Evolutionary conservation across 73 alveolate genomes (phyloP), one percentile per base, ranked within the genome.

Genomic region (Paramecium sonneborni): DNA sequence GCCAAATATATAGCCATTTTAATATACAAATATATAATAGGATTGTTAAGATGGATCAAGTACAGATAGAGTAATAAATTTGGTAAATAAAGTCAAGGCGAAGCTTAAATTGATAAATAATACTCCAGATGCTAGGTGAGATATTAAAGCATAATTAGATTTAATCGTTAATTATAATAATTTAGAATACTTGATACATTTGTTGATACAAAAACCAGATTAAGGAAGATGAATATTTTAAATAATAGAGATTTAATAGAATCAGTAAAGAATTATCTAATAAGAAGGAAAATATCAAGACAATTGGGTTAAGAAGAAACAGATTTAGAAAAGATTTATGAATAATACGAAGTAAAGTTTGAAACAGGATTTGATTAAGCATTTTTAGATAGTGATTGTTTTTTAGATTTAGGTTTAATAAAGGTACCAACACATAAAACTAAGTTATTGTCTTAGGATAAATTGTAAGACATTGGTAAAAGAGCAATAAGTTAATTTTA

Each of bases 211-310:
- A 62, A 62, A 62, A 32, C 84, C 23, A 62, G 39, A 62, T 28
- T 62, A 32, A 62, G 9, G 46, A 62, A 32, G 84, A 62, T 62
- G 84, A 62, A 62, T 62, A 62, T 62, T 0, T 26, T 62, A 14
- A 62, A 62, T 62, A 62, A 62, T 26, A 62, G 84, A 62, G 84
- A 62, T 62, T 62, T 62, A 32, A 30, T 62, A 32, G 84, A 62
- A 62, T 62, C 84, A 62, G 84, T 62, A 62, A 62, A 62, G 44
- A 32, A 32, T 30, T 62, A 62, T 62, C 44, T 62, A 32, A 62
- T 62, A 62, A 62, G 84, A 62, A 62, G 84, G 44, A 62, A 62
- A 26, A 62, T 62, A 62, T 43, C 48, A 2, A 26, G 84, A 62
- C 18, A 62, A 32, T 62, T 62, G 12, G 84, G 84, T 3, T 32